A percentile compares a stretch with the other conserved stretches of the same genome.
Conservation (phyloP, 257 asterid species). For the Rubia yunnanensis region DNA sequence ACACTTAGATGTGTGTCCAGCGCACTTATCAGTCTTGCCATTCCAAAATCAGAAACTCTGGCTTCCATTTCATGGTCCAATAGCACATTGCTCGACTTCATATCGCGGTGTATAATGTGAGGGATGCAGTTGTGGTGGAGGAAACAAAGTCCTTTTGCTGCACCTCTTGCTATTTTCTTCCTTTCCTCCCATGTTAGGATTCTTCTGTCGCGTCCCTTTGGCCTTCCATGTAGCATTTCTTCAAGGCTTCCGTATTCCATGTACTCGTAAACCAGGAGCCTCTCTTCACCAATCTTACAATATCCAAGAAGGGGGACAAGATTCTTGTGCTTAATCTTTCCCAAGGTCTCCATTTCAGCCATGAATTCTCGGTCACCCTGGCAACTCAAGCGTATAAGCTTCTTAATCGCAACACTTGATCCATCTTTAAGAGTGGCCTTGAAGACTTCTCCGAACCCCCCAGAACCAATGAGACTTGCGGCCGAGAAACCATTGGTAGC, state of each 20-base stretch:
- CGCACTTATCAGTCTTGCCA: slow-evolving; percentile 90
- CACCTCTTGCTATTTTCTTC: slow-evolving; percentile 80
- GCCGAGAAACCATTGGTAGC: slow-evolving; percentile 92
- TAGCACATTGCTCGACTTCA: slow-evolving; percentile 89
- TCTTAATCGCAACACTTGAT: slow-evolving; percentile 82
- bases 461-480: slow-evolving; percentile 78
- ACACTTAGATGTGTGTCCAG: slow-evolving; percentile 87
- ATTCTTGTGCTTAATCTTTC: slow-evolving; percentile 81
- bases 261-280: slow-evolving; percentile 77
- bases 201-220: slow-evolving; percentile 25
- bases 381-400: slow-evolving; percentile 66
- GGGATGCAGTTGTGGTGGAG: slow-evolving; percentile 98
- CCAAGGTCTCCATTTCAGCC: slow-evolving; percentile 96
- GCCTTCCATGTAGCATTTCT: slow-evolving; percentile 65
- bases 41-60: slow-evolving; percentile 85
- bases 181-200: slow-evolving; percentile 70
- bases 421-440: slow-evolving; percentile 88
- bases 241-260: slow-evolving; percentile 82
- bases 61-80: slow-evolving; percentile 76
- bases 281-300: slow-evolving; percentile 85
- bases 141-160: slow-evolving; percentile 85
- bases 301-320: slow-evolving; percentile 80
- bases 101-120: slow-evolving; percentile 84
- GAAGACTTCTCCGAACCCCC: slow-evolving; percentile 92
- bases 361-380: slow-evolving; percentile 91